Evolutionary conservation across 768 basidiomycete species (phyloP).

Genomic region (Lactifluus piperatus): DNA sequence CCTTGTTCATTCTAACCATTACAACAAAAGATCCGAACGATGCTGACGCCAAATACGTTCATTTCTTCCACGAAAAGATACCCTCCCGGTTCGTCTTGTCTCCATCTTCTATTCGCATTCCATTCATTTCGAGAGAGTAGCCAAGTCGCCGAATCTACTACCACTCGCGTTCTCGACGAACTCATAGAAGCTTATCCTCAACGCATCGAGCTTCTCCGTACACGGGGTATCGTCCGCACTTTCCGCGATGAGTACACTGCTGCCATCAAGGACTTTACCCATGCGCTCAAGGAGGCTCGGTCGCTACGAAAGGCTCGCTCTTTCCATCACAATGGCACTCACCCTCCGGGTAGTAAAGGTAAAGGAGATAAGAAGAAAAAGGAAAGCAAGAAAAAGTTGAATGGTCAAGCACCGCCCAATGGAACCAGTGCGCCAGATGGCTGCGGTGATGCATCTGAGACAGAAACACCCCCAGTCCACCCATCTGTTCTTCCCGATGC

Average conservation of each 20-base stretch:
- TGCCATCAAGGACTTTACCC: slow-evolving; percentile 74
- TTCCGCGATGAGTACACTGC: slow-evolving; percentile 75
- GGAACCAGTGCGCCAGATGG: slow-evolving; percentile 49
- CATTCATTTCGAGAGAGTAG: slow-evolving; percentile 32
- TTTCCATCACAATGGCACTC: slow-evolving; percentile 40
- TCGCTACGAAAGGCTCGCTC: slow-evolving; percentile 56
- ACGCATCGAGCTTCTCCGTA: slow-evolving; percentile 76
- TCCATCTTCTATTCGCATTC: slow-evolving; percentile 10
- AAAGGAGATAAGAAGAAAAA: slow-evolving; percentile 50
- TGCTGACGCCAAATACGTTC: slow-evolving; percentile 75
- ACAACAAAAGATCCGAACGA: slow-evolving; percentile 58
- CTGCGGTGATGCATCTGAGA: slow-evolving; percentile 38
- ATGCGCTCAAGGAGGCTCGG: slow-evolving; percentile 71
- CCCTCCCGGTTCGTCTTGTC: slow-evolving; percentile 65
- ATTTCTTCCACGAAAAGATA: slow-evolving; percentile 94
- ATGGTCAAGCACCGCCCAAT: slow-evolving; percentile 59
- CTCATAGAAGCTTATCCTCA: slow-evolving; percentile 69
- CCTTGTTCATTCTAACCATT: neutral
- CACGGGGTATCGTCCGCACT: slow-evolving; percentile 80
- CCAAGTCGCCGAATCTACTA: slow-evolving; percentile 79
- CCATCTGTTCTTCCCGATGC: slow-evolving; percentile 68
- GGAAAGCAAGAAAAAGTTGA: slow-evolving; percentile 32
- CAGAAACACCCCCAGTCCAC: slow-evolving; percentile 48
- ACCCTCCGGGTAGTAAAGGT: slow-evolving; percentile 33
- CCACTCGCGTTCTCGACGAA: slow-evolving; percentile 68